A percentile compares a stretch with the other conserved stretches of the same genome.
Evolutionary conservation across 2,329 filamentous ascomycete genomes (phyloP).

Genomic region (Sphaerulina musiva): DNA sequence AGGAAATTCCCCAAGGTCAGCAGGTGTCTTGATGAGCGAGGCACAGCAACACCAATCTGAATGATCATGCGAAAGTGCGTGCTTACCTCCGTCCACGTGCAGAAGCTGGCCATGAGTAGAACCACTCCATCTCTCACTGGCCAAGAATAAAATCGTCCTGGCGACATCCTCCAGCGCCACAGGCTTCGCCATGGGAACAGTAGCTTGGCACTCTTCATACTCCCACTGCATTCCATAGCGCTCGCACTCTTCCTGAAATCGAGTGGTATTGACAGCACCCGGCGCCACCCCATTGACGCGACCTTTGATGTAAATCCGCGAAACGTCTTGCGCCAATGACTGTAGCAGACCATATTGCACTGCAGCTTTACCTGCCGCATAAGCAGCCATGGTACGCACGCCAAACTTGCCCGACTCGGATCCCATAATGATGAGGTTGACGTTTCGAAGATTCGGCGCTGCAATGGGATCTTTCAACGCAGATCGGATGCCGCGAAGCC

Average conservation of each 20-base stretch:
- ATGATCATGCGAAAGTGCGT: too few relatives aligned
- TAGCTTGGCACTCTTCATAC: conserved; percentile 41
- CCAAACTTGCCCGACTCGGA: conserved; percentile 43
- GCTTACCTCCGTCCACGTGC: conserved; percentile 36
- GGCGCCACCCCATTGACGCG: conserved; percentile 45
- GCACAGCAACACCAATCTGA: too few relatives aligned
- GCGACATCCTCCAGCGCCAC: conserved; percentile 39
- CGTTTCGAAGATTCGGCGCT: conserved; percentile 28
- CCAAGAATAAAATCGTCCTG: conserved; percentile 42
- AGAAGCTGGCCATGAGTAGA: conserved; percentile 42
- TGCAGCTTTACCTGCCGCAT: conserved; percentile 42
- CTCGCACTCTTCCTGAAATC: conserved; percentile 39
- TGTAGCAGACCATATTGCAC: conserved; percentile 42
- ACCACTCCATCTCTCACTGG: conserved; percentile 42
- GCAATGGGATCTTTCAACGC: conserved; percentile 16
- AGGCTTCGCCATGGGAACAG: conserved; percentile 36
- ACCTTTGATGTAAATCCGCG: conserved; percentile 34
- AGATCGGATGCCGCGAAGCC: conserved; percentile 37
- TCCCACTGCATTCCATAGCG: conserved; percentile 35
- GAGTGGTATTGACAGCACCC: conserved; percentile 41
- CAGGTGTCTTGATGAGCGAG: too few relatives aligned
- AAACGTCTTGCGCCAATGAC: conserved; percentile 39
- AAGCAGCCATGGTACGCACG: conserved; percentile 40
- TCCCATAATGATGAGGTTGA: conserved; percentile 42
- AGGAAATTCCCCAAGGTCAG: too few relatives aligned